A percentile compares a stretch with the other conserved stretches of the same genome.
Conservation (phyloP, 2,329 filamentous ascomycete species). For the Plectosphaerella cucumerina region DNA sequence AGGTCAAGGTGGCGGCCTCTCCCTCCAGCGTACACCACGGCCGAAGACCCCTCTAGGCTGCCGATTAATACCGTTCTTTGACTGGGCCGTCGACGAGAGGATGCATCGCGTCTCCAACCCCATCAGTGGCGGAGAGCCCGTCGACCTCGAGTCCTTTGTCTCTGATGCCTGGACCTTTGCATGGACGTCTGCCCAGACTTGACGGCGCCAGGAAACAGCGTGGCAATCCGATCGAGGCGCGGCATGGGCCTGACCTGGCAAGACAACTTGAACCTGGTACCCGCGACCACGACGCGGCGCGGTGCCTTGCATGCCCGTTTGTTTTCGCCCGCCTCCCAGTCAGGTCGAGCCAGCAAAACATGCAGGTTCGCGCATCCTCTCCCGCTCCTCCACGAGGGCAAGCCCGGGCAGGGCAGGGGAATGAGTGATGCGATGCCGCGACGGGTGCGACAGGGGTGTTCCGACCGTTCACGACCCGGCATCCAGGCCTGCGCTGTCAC, state of each 20-base stretch:
- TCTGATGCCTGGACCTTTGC: too few species aligned
- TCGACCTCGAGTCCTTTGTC: too few species aligned
- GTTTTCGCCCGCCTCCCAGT: background rate
- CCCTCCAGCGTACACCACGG: background rate
- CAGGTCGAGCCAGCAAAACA: background rate
- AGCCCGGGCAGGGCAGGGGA: background rate
- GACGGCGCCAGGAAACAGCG: too few species aligned
- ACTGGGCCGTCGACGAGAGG: background rate
- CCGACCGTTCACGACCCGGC: background rate
- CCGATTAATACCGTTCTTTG: background rate
- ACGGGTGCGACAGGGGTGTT: background rate
- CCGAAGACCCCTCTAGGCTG: background rate
- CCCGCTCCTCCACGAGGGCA: background rate
- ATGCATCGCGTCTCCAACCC: background rate
- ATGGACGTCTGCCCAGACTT: too few species aligned
- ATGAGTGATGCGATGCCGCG: background rate
- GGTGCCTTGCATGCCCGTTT: slow-evolving; percentile 2
- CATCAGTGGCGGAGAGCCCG: background rate
- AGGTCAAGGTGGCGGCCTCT: background rate
- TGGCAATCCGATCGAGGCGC: background rate
- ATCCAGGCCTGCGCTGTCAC: too few species aligned
- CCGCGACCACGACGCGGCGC: background rate
- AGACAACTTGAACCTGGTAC: too few species aligned
- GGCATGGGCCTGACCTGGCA: too few species aligned
- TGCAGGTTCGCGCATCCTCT: background rate